Conservation (phyloP, 1,139 yeast species). For the Nakaseomyces sp. region DNA sequence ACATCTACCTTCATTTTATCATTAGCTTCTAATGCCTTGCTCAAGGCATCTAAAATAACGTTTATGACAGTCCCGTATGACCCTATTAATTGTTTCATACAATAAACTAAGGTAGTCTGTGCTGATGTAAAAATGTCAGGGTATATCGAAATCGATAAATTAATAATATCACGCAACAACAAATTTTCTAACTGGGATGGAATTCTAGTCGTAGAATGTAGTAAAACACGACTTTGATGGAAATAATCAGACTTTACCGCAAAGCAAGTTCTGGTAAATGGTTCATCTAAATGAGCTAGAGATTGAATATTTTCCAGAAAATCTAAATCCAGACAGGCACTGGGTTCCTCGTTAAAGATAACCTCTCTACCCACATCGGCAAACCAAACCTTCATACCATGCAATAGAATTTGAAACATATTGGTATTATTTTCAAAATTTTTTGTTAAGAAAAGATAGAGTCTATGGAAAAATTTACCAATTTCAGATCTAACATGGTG, state of each 20-base stretch:
- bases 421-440: constrained; percentile 62
- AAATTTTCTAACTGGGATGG: constrained; percentile 60
- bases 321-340: constrained; percentile 37
- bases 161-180: constrained; percentile 61
- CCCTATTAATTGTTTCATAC: constrained; percentile 66
- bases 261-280: constrained; percentile 69
- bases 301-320: constrained; percentile 41
- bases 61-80: constrained; percentile 49
- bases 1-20: constrained; percentile 59
- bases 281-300: constrained; percentile 43
- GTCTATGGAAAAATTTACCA: constrained; percentile 59
- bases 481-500: constrained; percentile 55
- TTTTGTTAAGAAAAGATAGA: constrained; percentile 42
- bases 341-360: constrained; percentile 48
- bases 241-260: constrained; percentile 71
- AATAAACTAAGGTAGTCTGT: constrained; percentile 57
- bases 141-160: constrained; percentile 62
- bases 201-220: constrained; percentile 68
- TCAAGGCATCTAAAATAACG: constrained; percentile 36
- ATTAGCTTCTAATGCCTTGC: constrained; percentile 43
- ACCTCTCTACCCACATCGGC: constrained; percentile 76
- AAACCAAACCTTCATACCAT: constrained; percentile 71
- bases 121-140: constrained; percentile 64
- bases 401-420: constrained; percentile 54
- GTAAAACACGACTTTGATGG: constrained; percentile 65